A percentile compares a stretch with the other conserved stretches of the same genome.
Evolutionary conservation across 176 grass and related monocot species (phyloP).

Genomic region (Oryza brachyantha): DNA sequence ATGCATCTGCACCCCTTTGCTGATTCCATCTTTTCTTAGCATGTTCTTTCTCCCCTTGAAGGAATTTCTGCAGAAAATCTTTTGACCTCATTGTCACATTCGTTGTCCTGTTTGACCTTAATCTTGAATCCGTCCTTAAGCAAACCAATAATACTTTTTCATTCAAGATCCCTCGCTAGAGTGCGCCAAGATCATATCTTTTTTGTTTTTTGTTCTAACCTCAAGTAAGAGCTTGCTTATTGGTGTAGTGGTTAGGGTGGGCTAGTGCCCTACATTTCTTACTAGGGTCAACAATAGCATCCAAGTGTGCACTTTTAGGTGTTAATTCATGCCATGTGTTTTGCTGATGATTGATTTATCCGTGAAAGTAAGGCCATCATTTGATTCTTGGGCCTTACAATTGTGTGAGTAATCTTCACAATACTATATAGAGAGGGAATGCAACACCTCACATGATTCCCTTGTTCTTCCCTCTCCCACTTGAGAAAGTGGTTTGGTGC

Average conservation of each 20-base stretch:
- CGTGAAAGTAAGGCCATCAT: constrained; percentile 45
- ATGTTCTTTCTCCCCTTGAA: neutral
- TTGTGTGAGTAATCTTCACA: constrained; percentile 28
- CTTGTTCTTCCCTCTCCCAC: constrained; percentile 42
- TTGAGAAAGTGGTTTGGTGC: constrained; percentile 44
- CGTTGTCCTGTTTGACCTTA: constrained; percentile 6
- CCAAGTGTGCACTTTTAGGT: constrained; percentile 44
- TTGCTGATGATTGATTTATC: constrained; percentile 33
- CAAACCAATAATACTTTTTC: constrained; percentile 37
- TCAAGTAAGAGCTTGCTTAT: constrained; percentile 40
- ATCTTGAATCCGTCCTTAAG: constrained; percentile 22
- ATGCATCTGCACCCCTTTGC: constrained; percentile 1
- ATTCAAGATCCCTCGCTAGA: constrained; percentile 18
- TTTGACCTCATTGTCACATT: constrained; percentile 51
- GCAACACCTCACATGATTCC: constrained; percentile 78
- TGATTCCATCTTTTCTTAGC: constrained; percentile 33
- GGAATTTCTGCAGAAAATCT: constrained; percentile 29
- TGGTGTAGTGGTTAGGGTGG: constrained; percentile 31
- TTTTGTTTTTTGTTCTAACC: constrained; percentile 40
- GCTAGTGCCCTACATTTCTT: constrained; percentile 47
- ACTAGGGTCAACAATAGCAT: constrained; percentile 64
- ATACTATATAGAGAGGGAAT: constrained; percentile 32
- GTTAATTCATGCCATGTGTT: constrained; percentile 53
- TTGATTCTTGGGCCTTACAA: constrained; percentile 42
- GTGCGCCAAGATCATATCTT: constrained; percentile 39